These are phyloP conservation scores for Penicillium coffeae DNA, from an alignment of 495 filamentous ascomycete species.

Conservation along the genomic window DNA sequence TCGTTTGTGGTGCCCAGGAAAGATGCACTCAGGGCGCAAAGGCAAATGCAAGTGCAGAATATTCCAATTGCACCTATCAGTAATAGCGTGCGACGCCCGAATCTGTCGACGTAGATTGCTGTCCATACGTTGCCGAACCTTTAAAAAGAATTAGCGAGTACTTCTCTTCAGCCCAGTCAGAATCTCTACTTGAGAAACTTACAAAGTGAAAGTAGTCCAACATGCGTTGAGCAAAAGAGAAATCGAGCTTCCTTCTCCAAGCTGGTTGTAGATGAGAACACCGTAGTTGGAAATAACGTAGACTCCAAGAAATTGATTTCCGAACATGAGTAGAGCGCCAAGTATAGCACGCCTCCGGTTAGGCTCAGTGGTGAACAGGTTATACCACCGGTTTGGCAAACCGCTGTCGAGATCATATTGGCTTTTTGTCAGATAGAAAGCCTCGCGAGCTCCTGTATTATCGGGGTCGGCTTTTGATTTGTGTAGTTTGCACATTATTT, in stretches of 20 bases:
- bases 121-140: slow-evolving; percentile 38
- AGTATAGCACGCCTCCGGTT: slow-evolving; percentile 33
- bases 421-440: slow-evolving; percentile 26
- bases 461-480: too few species aligned
- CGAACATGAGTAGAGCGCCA: slow-evolving; percentile 29
- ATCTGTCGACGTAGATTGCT: slow-evolving; percentile 33
- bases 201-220: slow-evolving; percentile 33
- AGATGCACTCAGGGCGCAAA: slow-evolving; percentile 25
- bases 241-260: slow-evolving; percentile 27
- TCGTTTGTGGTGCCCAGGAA: slow-evolving; percentile 28
- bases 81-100: slow-evolving; percentile 31
- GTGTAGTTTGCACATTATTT: slow-evolving; percentile 22
- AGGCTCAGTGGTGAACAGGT: slow-evolving; percentile 30
- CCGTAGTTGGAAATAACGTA: slow-evolving; percentile 38
- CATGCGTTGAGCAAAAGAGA: slow-evolving; percentile 34
- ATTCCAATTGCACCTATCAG: slow-evolving; percentile 30
- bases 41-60: slow-evolving; percentile 20
- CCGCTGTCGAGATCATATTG: slow-evolving; percentile 21
- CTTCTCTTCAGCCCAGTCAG: too few species aligned
- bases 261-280: slow-evolving; percentile 32
- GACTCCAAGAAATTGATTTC: slow-evolving; percentile 26
- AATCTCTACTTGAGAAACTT: too few species aligned
- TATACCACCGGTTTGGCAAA: slow-evolving; percentile 11
- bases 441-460: slow-evolving; percentile 16
- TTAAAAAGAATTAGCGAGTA: too few species aligned